phyloP scores from a whole-genome alignment of 1,284 basidiomycete species.

The Tilletia setariae region DNA sequence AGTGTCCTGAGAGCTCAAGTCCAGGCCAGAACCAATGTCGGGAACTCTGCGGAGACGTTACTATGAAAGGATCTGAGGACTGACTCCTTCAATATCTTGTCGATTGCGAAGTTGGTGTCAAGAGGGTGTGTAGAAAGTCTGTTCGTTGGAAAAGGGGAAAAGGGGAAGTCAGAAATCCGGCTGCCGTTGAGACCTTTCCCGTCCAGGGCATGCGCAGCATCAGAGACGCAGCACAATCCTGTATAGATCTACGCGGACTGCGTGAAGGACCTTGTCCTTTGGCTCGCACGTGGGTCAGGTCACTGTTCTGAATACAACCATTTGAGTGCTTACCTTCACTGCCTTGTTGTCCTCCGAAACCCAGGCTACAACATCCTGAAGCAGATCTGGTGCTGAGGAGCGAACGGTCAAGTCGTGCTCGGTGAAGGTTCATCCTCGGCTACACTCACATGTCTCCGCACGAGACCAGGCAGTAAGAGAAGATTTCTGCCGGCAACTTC shows the following conservation, averaged over 20 bases:
- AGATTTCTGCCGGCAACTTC: conserved; percentile 76
- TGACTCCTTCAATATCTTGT: too few species aligned
- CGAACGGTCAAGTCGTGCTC: neutral
- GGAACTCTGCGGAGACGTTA: too few species aligned
- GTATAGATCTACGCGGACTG: neutral
- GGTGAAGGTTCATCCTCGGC: neutral
- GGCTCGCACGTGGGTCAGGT: neutral
- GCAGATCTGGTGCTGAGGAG: conserved; percentile 2
- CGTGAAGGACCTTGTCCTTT: neutral
- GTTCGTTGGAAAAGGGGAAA: too few species aligned
- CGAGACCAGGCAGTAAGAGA: conserved; percentile 56
- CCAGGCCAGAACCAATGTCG: too few species aligned
- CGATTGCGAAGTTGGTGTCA: too few species aligned
- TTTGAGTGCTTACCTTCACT: neutral
- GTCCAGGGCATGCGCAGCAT: too few species aligned
- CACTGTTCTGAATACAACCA: neutral
- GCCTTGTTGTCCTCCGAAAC: conserved; percentile 15
- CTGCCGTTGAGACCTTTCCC: too few species aligned
- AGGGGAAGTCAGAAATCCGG: too few species aligned
- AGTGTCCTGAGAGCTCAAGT: too few species aligned
- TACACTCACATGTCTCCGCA: conserved; percentile 31
- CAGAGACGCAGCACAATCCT: too few species aligned
- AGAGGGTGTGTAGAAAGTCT: too few species aligned
- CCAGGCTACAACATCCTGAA: conserved; percentile 3
- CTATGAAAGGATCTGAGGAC: too few species aligned